Evolutionary conservation across 139 green algal species (phyloP), one percentile per base, ranked within the genome.

Genomic region (Micromonas commoda): DNA sequence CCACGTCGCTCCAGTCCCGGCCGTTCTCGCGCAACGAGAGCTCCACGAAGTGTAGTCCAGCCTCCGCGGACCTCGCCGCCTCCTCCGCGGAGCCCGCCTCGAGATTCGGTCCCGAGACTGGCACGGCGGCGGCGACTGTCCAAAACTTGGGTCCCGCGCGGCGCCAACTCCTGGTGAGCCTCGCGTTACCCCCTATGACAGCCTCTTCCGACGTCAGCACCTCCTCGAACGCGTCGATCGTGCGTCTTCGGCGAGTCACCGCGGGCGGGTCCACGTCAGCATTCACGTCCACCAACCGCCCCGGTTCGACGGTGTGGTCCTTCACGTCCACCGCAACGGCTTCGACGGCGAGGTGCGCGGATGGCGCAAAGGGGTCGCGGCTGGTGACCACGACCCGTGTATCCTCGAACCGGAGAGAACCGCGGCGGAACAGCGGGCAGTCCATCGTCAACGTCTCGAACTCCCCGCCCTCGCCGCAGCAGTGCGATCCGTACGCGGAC

Each of bases 391-490:
- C 73, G 13, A 90, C 74, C 53, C 87, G 67, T 1, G 32, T 82
- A 57, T 74, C 19, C 71, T 80, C 83, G 24, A 87, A 24, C 38
- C 76, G 78, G 19, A 99, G 93, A 28, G 83, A 54, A 0, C 78
- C 93, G 23, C 82, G 80, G 0, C 32, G 82, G 84, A 97, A 97
- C 31, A 93, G 28, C 9, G 93, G 88, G 79, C 86, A 93, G 87
- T 98, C 93, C 31, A 98, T 85, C 2, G 88, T 91, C 0, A 99
- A 83, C 9, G 88, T 97, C 84, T 99, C 95, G 73, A 96, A 99
- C 87, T 99, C 95, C 0, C 95, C 95, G 4, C 95, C 95, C 85
- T 99, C 95, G 0, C 95, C 95, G 80, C 93, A 97, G 54, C 94
- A 87, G 77, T 97, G 96, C 77, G 81, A 89, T 63, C 92, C 93